These are phyloP conservation scores for Didymellaceae sp. DNA, from an alignment of 2,329 filamentous ascomycete species.

Conservation along the genomic window DNA sequence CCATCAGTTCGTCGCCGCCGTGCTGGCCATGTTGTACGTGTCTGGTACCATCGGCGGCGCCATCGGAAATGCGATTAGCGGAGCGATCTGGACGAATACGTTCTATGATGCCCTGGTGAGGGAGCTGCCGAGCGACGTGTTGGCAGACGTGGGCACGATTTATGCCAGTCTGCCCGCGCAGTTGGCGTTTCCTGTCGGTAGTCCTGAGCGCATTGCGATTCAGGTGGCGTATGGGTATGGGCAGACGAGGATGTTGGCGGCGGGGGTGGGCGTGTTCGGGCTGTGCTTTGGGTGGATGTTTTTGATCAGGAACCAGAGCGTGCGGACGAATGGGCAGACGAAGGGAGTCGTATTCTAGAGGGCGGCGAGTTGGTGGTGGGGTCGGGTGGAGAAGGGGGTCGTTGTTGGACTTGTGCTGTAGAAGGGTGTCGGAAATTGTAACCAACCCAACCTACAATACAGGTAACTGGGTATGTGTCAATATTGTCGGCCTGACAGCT, in stretches of 20 bases:
- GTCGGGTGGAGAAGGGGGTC: no score
- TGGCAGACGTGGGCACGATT: conserved; percentile 48
- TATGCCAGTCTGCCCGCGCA: conserved; percentile 62
- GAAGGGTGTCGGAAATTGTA: no score
- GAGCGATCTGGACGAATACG: conserved; percentile 65
- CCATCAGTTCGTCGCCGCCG: conserved; percentile 63
- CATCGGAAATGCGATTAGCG: conserved; percentile 64
- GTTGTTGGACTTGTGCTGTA: no score
- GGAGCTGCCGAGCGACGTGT: conserved; percentile 49
- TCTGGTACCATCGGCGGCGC: conserved; percentile 66
- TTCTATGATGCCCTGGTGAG: conserved; percentile 51
- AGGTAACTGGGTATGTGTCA: no score
- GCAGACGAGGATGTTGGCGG: conserved; percentile 17
- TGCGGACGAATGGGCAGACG: conserved; percentile 16
- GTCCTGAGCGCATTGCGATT: conserved; percentile 52
- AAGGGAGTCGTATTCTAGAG: conserved; percentile 14
- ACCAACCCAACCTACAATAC: no score
- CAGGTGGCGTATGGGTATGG: conserved; percentile 35
- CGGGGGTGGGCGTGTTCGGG: conserved; percentile 33
- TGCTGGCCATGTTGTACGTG: conserved; percentile 66
- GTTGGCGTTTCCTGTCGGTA: conserved; percentile 58
- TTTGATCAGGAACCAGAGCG: conserved; percentile 28
- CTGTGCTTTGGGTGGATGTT: conserved; percentile 28
- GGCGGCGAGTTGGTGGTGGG: no score
- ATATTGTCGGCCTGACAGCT: no score